Conservation (phyloP, 2,329 filamentous ascomycete genomes). For the Exophiala alcalophila region DNA sequence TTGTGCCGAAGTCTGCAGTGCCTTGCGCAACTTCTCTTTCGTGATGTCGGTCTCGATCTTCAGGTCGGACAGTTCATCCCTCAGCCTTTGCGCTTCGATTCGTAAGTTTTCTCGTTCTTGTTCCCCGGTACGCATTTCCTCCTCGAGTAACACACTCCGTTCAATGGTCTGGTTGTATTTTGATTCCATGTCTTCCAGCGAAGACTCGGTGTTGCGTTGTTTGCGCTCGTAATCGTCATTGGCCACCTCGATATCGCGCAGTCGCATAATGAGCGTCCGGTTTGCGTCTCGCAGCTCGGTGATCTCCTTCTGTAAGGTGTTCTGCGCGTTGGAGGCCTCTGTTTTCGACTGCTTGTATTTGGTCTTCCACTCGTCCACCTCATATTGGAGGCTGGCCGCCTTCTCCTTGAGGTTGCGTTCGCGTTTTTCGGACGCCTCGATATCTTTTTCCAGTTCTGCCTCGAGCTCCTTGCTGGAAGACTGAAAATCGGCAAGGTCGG, state of each 20-base stretch:
- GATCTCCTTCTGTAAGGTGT: conserved; percentile 88
- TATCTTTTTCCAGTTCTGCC: conserved; percentile 89
- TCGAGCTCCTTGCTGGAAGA: conserved; percentile 91
- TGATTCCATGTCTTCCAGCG: conserved; percentile 91
- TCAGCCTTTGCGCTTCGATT: conserved; percentile 84
- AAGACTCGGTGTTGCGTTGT: conserved; percentile 91
- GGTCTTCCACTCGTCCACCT: conserved; percentile 97
- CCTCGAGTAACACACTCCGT: conserved; percentile 85
- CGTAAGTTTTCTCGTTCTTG: conserved; percentile 85
- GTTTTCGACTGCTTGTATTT: conserved; percentile 95
- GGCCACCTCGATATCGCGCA: conserved; percentile 93
- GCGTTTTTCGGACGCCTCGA: conserved; percentile 91
- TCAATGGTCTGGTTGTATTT: conserved; percentile 97
- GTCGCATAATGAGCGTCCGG: conserved; percentile 72
- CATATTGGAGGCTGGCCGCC: conserved; percentile 77
- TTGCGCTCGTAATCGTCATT: conserved; percentile 98
- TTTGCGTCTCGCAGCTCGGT: conserved; percentile 83
- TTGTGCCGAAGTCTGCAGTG: conserved; percentile 52
- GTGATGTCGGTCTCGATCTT: conserved; percentile 94
- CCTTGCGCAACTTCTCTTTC: conserved; percentile 84
- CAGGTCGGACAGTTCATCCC: conserved; percentile 87
- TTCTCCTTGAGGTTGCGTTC: conserved; percentile 83
- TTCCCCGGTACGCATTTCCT: conserved; percentile 87
- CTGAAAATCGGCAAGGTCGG: conserved; percentile 90
- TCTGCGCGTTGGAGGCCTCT: conserved; percentile 82